phyloP scores from a whole-genome alignment of 2,329 filamentous ascomycete genomes.

The Acephala macrosclerotiorum region DNA sequence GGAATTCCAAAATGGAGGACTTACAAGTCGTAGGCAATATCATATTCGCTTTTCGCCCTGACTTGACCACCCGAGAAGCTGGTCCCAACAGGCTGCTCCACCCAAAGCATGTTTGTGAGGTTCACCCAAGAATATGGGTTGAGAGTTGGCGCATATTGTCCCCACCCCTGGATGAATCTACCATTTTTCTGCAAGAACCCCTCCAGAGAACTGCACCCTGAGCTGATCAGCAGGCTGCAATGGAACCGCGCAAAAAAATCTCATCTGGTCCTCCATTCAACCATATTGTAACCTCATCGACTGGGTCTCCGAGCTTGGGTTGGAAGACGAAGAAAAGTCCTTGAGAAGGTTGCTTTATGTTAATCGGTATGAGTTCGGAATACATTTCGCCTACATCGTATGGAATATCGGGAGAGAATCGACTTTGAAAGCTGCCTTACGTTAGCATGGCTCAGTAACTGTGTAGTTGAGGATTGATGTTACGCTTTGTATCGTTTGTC shows the following conservation, averaged over 20 bases:
- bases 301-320: conserved; percentile 53
- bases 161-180: conserved; percentile 43
- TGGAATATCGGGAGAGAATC: conserved; percentile 32
- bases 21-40: conserved; percentile 52
- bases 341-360: conserved; percentile 49
- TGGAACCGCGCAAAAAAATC: not conserved
- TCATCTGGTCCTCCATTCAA: conserved; percentile 55
- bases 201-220: conserved; percentile 50
- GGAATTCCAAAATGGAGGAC: not conserved
- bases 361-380: conserved; percentile 56
- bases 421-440: conserved; percentile 31
- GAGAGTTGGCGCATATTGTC: conserved; percentile 34
- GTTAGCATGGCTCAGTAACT: not conserved
- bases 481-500: conserved; percentile 21
- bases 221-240: not conserved
- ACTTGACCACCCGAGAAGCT: conserved; percentile 35
- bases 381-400: conserved; percentile 40
- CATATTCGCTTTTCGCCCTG: conserved; percentile 50
- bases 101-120: conserved; percentile 52
- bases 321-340: conserved; percentile 61
- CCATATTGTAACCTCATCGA: conserved; percentile 55
- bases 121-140: conserved; percentile 43
- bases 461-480: not conserved
- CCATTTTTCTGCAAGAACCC: conserved; percentile 48
- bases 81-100: conserved; percentile 55